These are phyloP conservation scores for Lactarius quietus DNA, from an alignment of 768 basidiomycete genomes.

Conservation along the genomic window DNA sequence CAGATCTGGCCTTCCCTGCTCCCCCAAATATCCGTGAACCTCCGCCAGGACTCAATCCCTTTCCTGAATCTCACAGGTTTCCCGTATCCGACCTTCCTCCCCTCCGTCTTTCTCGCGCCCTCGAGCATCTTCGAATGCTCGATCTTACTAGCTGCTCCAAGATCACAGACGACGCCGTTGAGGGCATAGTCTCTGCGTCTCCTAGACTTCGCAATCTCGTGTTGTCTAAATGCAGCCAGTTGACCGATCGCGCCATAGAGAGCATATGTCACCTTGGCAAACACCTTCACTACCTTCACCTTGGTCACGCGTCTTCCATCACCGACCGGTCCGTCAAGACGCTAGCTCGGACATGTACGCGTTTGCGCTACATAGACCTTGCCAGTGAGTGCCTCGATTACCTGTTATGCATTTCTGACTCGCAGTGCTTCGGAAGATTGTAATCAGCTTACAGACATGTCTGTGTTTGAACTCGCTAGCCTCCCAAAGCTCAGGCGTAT, in stretches of 20 bases:
- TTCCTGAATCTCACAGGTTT: conserved; percentile 35
- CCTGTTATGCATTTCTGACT: conserved; percentile 21
- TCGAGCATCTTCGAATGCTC: conserved; percentile 88
- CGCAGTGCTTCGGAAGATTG: conserved; percentile 55
- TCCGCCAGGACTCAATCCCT: conserved; percentile 40
- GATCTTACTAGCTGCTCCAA: conserved; percentile 83
- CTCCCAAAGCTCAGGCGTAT: conserved; percentile 90
- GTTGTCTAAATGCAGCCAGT: conserved; percentile 73
- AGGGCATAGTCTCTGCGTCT: conserved; percentile 75
- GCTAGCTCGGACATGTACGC: conserved; percentile 81
- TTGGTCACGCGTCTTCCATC: conserved; percentile 87
- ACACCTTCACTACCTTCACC: conserved; percentile 90
- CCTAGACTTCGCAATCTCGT: conserved; percentile 85
- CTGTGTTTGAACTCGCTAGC: conserved; percentile 84
- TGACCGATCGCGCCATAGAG: conserved; percentile 81
- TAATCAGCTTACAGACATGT: conserved; percentile 83
- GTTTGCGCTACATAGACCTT: conserved; percentile 92
- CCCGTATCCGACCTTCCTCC: conserved; percentile 51
- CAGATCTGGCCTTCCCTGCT: conserved; percentile 83
- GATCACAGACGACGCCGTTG: conserved; percentile 80
- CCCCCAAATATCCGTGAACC: conserved; percentile 45
- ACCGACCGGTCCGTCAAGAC: conserved; percentile 85
- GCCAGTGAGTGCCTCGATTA: conserved; percentile 63
- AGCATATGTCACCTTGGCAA: conserved; percentile 86
- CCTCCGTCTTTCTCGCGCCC: conserved; percentile 56